Base-by-base conservation (phyloP, 2,329 filamentous ascomycete species). In the Geosmithia morbida region DNA sequence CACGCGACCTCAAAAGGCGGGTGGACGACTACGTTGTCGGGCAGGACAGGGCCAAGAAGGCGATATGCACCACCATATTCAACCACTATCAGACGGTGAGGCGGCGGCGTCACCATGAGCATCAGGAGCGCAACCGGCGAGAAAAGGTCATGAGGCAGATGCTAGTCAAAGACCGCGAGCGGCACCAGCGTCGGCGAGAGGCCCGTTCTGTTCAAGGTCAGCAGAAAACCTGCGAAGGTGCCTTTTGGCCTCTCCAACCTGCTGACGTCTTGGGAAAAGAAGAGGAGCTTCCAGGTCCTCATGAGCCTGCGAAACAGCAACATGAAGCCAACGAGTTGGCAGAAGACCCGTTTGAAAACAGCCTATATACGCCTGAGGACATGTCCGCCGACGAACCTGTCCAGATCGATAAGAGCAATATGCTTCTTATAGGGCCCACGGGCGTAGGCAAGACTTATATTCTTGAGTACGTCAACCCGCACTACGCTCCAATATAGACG, bases 381-480 rank as follows among this genome's bases (percentile, higher is more conserved):
- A 54, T 62, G 16, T 56, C 57, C 3, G 52, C 60, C 3, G 61
- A 68, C 1, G 62, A 68, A 11, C 68, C 68, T 22, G 69, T 94
- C 55, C 87, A 85, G 54, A 83, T 98, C 51, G 89, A 96, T 63
- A 98, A 98, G 68, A 95, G 89, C 56, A 98, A 98, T 60, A 74
- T 98, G 41, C 70, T 98, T 41, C 69, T 97, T 46, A 75, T 97
- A 22, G 92, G 92, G 0, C 92, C 92, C 1, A 95, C 89, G 0
- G 92, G 92, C 2, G 89, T 96, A 6, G 92, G 92, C 14, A 98
- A 98, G 68, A 98, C 92, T 0, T 81, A 97, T 51, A 97, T 98
- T 67, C 77, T 88, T 44, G 77, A 81, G 77, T 80, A 62, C 52
- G 72, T 55, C 10, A 13, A 30, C n/a, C 14, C 40, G 6, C 13